Percentiles rank a stretch among this genome's conserved stretches.
Evolutionary conservation across 106 monocot species (phyloP).

Genomic region (Agapanthus africanus): DNA sequence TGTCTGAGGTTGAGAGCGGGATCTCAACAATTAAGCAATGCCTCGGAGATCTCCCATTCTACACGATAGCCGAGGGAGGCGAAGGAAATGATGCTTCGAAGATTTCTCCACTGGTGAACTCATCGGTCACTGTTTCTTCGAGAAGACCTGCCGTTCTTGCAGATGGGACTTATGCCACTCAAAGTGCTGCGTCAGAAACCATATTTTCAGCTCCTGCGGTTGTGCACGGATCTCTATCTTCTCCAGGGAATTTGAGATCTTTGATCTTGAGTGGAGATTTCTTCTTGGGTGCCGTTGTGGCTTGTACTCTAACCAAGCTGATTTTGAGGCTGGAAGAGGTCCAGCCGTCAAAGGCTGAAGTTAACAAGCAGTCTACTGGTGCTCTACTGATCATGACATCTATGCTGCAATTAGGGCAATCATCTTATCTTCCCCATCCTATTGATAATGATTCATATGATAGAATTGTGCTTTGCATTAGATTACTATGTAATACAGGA

Average conservation of each 20-base stretch:
- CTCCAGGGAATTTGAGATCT: conserved; percentile 68
- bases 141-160: conserved; percentile 76
- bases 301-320: conserved; percentile 78
- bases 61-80: conserved; percentile 29
- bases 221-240: conserved; percentile 43
- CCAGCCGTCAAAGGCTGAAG: conserved; percentile 59
- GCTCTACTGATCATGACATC: conserved; percentile 70
- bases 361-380: conserved; percentile 41
- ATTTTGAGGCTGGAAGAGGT: conserved; percentile 82
- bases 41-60: conserved; percentile 86
- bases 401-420: conserved; percentile 80
- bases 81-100: conserved; percentile 29
- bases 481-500: conserved; percentile 83
- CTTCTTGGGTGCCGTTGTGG: conserved; percentile 71
- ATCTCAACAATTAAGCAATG: conserved; percentile 85
- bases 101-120: conserved; percentile 28
- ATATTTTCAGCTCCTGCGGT: conserved; percentile 42
- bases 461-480: conserved; percentile 74
- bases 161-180: conserved; percentile 96
- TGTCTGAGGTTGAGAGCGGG: conserved; percentile 77
- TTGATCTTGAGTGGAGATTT: conserved; percentile 77
- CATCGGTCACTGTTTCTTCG: conserved; percentile 56
- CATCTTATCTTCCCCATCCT: conserved; percentile 57
- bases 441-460: conserved; percentile 89
- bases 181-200: conserved; percentile 81